phyloP scores from a whole-genome alignment of 2,329 filamentous ascomycete species.

The Clarireedia paspali region DNA sequence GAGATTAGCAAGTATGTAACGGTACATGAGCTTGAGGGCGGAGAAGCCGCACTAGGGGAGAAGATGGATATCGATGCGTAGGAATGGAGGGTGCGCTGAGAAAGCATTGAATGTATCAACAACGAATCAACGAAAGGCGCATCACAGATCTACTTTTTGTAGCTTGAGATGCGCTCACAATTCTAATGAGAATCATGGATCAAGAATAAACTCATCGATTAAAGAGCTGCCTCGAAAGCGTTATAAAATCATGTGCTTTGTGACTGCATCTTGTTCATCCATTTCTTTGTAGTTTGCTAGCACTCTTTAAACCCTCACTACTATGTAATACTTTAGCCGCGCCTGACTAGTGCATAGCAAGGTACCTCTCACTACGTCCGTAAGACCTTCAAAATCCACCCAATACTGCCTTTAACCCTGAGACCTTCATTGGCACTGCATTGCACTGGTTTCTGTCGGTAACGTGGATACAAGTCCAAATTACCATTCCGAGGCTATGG shows the following conservation, averaged over 20 bases:
- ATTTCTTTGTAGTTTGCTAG: not conserved
- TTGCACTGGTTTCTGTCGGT: no score
- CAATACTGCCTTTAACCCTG: not conserved
- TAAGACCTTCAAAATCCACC: not conserved
- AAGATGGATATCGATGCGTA: constrained; percentile 62
- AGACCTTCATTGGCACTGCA: no score
- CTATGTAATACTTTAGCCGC: not conserved
- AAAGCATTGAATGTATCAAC: constrained; percentile 5
- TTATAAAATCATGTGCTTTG: not conserved
- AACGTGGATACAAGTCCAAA: not conserved
- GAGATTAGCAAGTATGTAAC: constrained; percentile 92
- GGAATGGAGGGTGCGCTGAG: constrained; percentile 4
- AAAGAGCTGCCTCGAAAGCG: not conserved
- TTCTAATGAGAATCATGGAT: constrained; percentile 5
- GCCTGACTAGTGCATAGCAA: not conserved
- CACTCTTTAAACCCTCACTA: not conserved
- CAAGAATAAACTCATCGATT: not conserved
- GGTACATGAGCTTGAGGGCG: constrained; percentile 65
- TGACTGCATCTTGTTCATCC: not conserved
- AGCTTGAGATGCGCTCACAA: constrained; percentile 7
- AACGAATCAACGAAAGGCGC: constrained; percentile 8
- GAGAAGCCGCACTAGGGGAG: constrained; percentile 52
- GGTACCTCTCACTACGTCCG: not conserved
- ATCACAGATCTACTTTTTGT: constrained; percentile 16
- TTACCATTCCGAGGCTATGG: not conserved